Base-by-base conservation (phyloP, 2,329 filamentous ascomycete species). In the Venturia carpophila region DNA sequence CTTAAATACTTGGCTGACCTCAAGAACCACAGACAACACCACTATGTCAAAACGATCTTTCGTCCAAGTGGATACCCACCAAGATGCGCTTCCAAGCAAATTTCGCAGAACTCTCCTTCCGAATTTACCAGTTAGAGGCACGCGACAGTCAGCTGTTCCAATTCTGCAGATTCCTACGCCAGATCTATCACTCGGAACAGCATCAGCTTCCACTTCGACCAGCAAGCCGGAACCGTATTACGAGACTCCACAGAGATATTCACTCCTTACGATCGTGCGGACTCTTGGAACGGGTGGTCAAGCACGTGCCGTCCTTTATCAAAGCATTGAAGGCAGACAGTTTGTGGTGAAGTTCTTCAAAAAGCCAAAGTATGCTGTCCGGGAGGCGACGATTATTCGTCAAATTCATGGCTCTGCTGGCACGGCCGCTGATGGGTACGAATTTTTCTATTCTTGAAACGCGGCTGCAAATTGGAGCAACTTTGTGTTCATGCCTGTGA, bases 321-420 rank as follows among this genome's bases (percentile, higher is more conserved):
- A 27, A 27, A 15, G 15, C 9, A 27, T 17, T 37, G 30, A 15
- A 21, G 30, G 52, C 19, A 21, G n/a, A 27, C 17, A 37, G 30
- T 58, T 34, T 19, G 52, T 58, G 5, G 52, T 37, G 52, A 58
- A 58, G 52, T 58, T 58, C 52, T 58, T 58, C 30, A 58, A 58
- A 19, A 58, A 37, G 52, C 19, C 1, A 27, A 58, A 37, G 21
- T 58, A 58, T 11, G 27, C 27, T 17, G 9, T 37, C 19, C 52
- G 52, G 19, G 52, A 58, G 52, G 52, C 52, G 27, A 9, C 5
- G 30, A 58, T 58, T 27, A 34, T 58, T 37, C 27, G 30, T 34
- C 52, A 58, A 15, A 58, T 58, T 37, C 52, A 58, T 37, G 52
- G 15, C 7, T 58, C 52, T 58, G 52, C 52, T 19, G 52, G 27